These are phyloP conservation scores for Psilocybe azurescens DNA, from an alignment of 768 basidiomycete genomes.

Conservation along the genomic window DNA sequence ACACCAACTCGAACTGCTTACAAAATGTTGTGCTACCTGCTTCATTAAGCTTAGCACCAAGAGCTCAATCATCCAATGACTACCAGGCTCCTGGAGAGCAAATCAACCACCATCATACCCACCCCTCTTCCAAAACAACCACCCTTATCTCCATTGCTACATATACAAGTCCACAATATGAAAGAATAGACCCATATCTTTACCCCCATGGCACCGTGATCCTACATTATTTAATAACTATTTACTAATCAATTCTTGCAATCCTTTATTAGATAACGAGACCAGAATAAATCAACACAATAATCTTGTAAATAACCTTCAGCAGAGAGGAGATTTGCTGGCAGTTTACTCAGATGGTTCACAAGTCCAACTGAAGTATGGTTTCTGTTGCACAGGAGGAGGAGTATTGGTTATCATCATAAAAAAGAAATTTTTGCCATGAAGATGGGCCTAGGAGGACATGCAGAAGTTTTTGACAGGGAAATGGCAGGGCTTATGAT, in stretches of 20 bases:
- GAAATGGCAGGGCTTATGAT: neutral
- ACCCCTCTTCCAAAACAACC: conserved; percentile 22
- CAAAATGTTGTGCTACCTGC: conserved; percentile 20
- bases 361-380: conserved; percentile 5
- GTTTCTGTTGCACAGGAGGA: conserved; percentile 21
- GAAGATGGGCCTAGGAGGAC: neutral
- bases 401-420: conserved; percentile 20
- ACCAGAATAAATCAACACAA: conserved; percentile 9
- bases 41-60: conserved; percentile 26
- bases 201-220: conserved; percentile 24
- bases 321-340: neutral
- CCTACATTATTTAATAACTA: conserved; percentile 5
- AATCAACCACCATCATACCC: conserved; percentile 13
- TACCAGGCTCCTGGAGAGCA: neutral
- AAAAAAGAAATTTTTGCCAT: conserved; percentile 14
- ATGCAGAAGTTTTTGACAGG: too few species aligned
- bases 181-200: conserved; percentile 15
- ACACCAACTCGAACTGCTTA: conserved; percentile 14
- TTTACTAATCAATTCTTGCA: conserved; percentile 4
- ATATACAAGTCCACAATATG: conserved; percentile 10
- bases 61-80: conserved; percentile 26
- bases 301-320: neutral
- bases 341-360: conserved; percentile 24
- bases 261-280: neutral
- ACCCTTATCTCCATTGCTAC: conserved; percentile 18